These are phyloP conservation scores for Exophiala sp. DNA, from an alignment of 2,329 filamentous ascomycete species.

Conservation along the genomic window DNA sequence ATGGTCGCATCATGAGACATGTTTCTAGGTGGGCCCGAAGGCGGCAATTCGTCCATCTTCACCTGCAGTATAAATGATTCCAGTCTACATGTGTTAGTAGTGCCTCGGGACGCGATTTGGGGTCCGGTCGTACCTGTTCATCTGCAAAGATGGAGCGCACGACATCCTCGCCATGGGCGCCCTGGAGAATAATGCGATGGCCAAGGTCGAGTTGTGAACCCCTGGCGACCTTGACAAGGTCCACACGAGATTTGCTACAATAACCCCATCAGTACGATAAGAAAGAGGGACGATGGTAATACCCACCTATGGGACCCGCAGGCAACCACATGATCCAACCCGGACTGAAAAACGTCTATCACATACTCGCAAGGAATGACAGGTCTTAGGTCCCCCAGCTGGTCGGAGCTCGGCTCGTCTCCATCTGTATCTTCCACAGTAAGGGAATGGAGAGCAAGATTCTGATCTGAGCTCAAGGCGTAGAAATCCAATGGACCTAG, in stretches of 20 bases:
- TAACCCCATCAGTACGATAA: neutral
- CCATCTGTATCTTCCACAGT: constrained; percentile 38
- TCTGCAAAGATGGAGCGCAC: constrained; percentile 44
- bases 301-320: constrained; percentile 27
- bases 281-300: neutral
- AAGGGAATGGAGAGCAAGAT: constrained; percentile 52
- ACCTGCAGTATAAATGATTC: constrained; percentile 41
- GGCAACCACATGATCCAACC: constrained; percentile 24
- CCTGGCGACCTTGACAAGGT: constrained; percentile 34
- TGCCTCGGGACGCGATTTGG: neutral
- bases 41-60: constrained; percentile 37
- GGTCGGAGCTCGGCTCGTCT: constrained; percentile 44
- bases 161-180: constrained; percentile 45
- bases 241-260: constrained; percentile 31
- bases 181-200: constrained; percentile 38
- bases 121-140: constrained; percentile 36
- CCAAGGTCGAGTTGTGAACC: constrained; percentile 38
- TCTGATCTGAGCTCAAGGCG: constrained; percentile 58
- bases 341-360: constrained; percentile 44
- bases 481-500: constrained; percentile 49
- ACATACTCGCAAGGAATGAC: constrained; percentile 54
- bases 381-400: constrained; percentile 53
- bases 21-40: constrained; percentile 11
- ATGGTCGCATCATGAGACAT: neutral
- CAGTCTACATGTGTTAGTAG: constrained; percentile 30